These are phyloP conservation scores for Fusarium odoratissimum DNA, from an alignment of 2,329 filamentous ascomycete species.

Conservation along the genomic window DNA sequence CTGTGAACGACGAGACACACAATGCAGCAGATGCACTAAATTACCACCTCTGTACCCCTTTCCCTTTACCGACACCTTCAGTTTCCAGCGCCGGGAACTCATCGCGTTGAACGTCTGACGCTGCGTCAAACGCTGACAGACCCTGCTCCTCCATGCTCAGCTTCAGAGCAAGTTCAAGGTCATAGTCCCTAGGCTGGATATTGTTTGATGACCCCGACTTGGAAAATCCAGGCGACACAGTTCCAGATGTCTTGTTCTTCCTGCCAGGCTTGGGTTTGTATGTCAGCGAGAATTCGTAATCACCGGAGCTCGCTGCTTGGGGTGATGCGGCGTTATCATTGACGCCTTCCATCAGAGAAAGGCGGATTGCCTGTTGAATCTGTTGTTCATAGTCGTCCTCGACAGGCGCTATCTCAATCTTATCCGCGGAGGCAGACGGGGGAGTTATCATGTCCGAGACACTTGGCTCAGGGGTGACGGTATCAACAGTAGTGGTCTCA, in stretches of 20 bases:
- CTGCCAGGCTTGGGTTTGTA: slow-evolving; percentile 57
- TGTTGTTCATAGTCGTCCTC: slow-evolving; percentile 70
- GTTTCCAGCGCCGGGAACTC: slow-evolving; percentile 57
- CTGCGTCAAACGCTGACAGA: slow-evolving; percentile 13
- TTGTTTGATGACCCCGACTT: slow-evolving; percentile 43
- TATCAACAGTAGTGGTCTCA: slow-evolving; percentile 56
- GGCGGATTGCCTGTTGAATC: slow-evolving; percentile 71
- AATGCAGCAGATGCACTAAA: not conserved
- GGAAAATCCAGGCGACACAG: slow-evolving; percentile 51
- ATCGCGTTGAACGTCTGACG: slow-evolving; percentile 41
- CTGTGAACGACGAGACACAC: not conserved
- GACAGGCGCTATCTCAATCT: not conserved
- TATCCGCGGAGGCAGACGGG: slow-evolving; percentile 20
- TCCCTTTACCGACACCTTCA: slow-evolving; percentile 59
- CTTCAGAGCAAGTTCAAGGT: slow-evolving; percentile 69
- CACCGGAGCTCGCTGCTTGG: slow-evolving; percentile 58
- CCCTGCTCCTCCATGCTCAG: slow-evolving; percentile 69
- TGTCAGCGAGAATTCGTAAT: slow-evolving; percentile 64
- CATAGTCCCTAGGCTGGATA: slow-evolving; percentile 58
- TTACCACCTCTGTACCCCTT: slow-evolving; percentile 49
- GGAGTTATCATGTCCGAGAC: slow-evolving; percentile 55
- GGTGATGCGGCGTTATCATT: slow-evolving; percentile 61
- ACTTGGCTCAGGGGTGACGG: slow-evolving; percentile 67
- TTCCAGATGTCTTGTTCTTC: slow-evolving; percentile 53
- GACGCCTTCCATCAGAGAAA: slow-evolving; percentile 68